Base-by-base conservation (phyloP, 176 grass and related monocot species). In the Musa itinerans region DNA sequence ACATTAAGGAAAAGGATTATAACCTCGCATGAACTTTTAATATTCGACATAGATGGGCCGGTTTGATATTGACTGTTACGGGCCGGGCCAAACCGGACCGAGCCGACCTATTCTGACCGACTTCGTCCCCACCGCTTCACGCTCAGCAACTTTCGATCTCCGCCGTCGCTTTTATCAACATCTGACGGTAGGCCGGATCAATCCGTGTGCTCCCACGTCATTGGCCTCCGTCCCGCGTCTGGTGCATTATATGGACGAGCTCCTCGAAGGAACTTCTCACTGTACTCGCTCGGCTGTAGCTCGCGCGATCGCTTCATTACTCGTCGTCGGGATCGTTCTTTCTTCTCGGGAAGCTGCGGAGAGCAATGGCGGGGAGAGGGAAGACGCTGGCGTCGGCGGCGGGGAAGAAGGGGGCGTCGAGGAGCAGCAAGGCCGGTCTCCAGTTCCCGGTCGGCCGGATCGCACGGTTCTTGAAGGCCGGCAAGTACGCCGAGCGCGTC, bases 381-480 rank as follows among this genome's bases (percentile, higher is more conserved):
- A 99, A 99, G 89, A 90, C 96, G 72, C 85, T 99, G 54, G 91
- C 86, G 29, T 99, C 96, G 0, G 88, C 86, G 0, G 86, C 86
- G 2, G 86, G 84, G 10, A 99, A 94, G 88, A 94, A 94, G 86
- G 88, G 90, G 26, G 79, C 76, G 22, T 94, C 96, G 2, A 77
- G 96, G 81, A 99, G 96, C 65, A 92, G 90, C 88, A 99, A 99
- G 90, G 91, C 91, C 14, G 96, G 96, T 22, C 88, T 99, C 51
- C 91, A 99, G 86, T 99, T 99, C 76, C 96, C 96, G 1, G 96
- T 99, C 1, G 96, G 96, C 0, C 83, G 96, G 81, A 99, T 99
- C 34, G 96, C 96, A 0, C 61, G 96, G 68, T 99, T 94, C 87
- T 76, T 99, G 54, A 99, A 99, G 91, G 86, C 91, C 59, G 96